Evolutionary conservation across 78 protist genomes (phyloP), one percentile per base, ranked within the genome.

Genomic region (Cavenderia fasciculata): DNA sequence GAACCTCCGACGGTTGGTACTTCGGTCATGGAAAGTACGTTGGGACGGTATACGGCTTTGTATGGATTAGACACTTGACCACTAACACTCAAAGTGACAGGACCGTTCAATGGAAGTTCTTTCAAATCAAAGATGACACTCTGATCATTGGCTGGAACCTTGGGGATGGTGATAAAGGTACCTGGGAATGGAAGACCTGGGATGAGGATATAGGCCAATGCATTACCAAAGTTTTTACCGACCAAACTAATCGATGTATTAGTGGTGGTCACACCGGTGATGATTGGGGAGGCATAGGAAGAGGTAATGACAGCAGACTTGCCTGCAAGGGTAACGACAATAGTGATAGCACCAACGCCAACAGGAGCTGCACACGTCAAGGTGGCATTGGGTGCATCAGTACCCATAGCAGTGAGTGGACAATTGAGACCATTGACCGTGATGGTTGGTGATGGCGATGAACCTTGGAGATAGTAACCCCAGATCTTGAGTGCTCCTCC

Each of bases 211-310:
- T 12, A 3, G 7, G 51, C 38, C 38, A 47, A 47, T 21, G 51
- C 44, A 74, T 19, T n/a, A 27, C 85, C 85, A 27, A 49, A 74
- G 43, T 74, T 74, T 4, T 33, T 74, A 25, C 85, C 85, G 23
- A 74, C 21, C 14, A 29, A 43, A 63, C 47, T 47, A 63, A 63
- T n/a, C 4, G 72, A 63, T 2, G 72, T 34, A 2, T 8, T 5
- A 38, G 18, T 31, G 6, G 72, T 43, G 4, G 4, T 44, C 7
- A 72, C 47, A 11, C 31, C 18, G 2, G 63, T 36, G 33, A 72
- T 19, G 2, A 33, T 47, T 6, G 78, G 78, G 6, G 78, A 52
- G 46, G 52, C 78, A 38, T 72, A 72, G 8, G 41, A 23, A 21
- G 46, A 56, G 23, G 4, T 2, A 38, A 36, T 47, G 59, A 65